phyloP scores from a whole-genome alignment of 805 yeast species.

The Zygosaccharomyces bisporus region DNA sequence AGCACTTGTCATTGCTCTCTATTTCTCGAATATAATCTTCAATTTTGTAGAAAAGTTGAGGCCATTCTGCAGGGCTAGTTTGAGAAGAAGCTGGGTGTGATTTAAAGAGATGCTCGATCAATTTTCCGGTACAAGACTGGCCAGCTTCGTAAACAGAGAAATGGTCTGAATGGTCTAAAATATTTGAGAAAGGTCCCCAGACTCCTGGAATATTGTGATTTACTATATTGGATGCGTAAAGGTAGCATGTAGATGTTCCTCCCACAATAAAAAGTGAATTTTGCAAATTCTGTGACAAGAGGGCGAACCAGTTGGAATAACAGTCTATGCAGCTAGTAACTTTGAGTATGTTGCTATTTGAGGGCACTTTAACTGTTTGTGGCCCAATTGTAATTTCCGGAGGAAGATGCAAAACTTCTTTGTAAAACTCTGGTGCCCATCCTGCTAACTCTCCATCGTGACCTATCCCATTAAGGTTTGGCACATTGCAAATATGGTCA shows the following conservation, averaged over 20 bases:
- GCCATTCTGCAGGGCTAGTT: constrained; percentile 7
- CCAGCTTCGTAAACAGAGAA: constrained; percentile 50
- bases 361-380: constrained; percentile 20
- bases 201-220: constrained; percentile 39
- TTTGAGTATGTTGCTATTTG: constrained; percentile 13
- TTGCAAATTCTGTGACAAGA: constrained; percentile 27
- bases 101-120: constrained; percentile 46
- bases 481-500: constrained; percentile 3
- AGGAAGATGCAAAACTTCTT: constrained; percentile 18
- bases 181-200: constrained; percentile 57
- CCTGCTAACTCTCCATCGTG: constrained; percentile 59
- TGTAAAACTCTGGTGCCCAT: constrained; percentile 39
- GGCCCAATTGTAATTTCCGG: constrained; percentile 28
- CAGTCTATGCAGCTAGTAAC: constrained; percentile 57
- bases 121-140: constrained; percentile 54
- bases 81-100: constrained; percentile 38
- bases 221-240: constrained; percentile 30
- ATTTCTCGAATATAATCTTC: constrained; percentile 21
- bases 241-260: constrained; percentile 59
- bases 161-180: constrained; percentile 22
- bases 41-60: constrained; percentile 21
- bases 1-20: constrained; percentile 14
- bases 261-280: constrained; percentile 49
- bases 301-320: constrained; percentile 51
- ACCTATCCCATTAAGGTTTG: constrained; percentile 35